Evolutionary conservation across 345 rosid genomes (phyloP).

Genomic region (Populus alba): DNA sequence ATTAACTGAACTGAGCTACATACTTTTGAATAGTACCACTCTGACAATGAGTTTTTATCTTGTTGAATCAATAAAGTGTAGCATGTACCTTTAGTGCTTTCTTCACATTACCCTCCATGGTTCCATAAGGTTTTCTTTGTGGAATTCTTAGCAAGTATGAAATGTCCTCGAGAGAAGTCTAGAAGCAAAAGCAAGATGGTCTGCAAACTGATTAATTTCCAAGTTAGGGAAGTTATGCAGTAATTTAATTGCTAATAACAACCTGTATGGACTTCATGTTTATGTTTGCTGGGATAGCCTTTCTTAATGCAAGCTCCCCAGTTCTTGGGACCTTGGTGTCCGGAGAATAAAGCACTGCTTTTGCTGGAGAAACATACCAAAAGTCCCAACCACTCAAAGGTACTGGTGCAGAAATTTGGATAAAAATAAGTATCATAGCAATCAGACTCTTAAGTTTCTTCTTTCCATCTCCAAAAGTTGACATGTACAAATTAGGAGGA

Average conservation of each 20-base stretch:
- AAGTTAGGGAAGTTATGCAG: not conserved
- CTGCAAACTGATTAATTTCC: conserved; percentile 11
- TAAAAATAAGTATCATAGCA: conserved; percentile 45
- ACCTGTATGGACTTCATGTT: conserved; percentile 90
- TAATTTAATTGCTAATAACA: conserved; percentile 10
- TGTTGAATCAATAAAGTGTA: not conserved
- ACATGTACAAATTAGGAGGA: conserved; percentile 25
- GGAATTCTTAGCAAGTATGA: conserved; percentile 91
- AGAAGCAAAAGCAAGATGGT: conserved; percentile 20
- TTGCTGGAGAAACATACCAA: conserved; percentile 50
- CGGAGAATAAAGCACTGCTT: conserved; percentile 80
- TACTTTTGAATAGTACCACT: not conserved
- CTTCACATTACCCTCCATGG: conserved; percentile 93
- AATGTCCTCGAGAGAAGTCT: conserved; percentile 87
- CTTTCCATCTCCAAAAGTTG: conserved; percentile 30
- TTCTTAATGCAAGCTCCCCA: conserved; percentile 87
- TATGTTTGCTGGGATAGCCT: conserved; percentile 85
- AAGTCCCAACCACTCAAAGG: conserved; percentile 51
- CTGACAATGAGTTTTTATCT: not conserved
- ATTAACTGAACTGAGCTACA: not conserved
- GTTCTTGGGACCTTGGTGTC: conserved; percentile 91
- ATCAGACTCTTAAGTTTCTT: conserved; percentile 49
- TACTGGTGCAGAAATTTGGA: conserved; percentile 64
- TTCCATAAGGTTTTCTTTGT: conserved; percentile 93
- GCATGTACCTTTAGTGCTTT: conserved; percentile 70